Evolutionary conservation across 1,284 basidiomycete genomes (phyloP), one percentile per base, ranked within the genome.

Genomic region (Polyporus tsugae): DNA sequence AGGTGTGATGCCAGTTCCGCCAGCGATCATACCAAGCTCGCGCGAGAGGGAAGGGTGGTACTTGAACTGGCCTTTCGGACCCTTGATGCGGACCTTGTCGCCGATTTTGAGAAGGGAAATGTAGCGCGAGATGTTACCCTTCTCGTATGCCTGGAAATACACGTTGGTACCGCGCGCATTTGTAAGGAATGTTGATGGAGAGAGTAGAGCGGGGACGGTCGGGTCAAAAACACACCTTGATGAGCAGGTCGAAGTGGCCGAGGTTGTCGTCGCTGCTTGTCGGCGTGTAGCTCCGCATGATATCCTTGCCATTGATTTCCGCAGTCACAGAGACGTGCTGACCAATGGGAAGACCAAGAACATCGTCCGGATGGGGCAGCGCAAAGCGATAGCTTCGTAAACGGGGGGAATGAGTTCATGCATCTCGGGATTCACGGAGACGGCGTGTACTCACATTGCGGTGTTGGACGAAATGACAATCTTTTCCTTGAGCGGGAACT

Each of bases 271-370:
- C 95, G 76, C 92, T 92, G 78, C 93, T 95, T 38, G 95, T 95
- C 60, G 97, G 97, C 13, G 97, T 99, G 84, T 99, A 99, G 80
- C 91, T 95, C 67, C 97, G 90, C 79, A 91, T 88, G 77, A 99
- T 86, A 55, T 92, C 86, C 85, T 98, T 98, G 76, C 95, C 97
- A 75, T 92, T 87, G 74, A 99, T 95, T 72, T 95, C 91, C 49
- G 97, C 97, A 62, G 91, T 89, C 60, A 99, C 86, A 63, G 94
- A 93, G 76, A 99, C 95, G 85, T 99, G 97, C 83, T 98, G 96
- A 67, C 97, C 98, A 76, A 97, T 93, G 63, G 98, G 97, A 6
- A 99, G 90, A 68, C 97, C 97, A 17, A 99, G 91, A 64, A 92
- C 85, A 80, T 94, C 91, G 59, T 90, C 86, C 1, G 85, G 75